These are phyloP conservation scores for Penicillium ucsense DNA, from an alignment of 495 filamentous ascomycete species.

Conservation along the genomic window DNA sequence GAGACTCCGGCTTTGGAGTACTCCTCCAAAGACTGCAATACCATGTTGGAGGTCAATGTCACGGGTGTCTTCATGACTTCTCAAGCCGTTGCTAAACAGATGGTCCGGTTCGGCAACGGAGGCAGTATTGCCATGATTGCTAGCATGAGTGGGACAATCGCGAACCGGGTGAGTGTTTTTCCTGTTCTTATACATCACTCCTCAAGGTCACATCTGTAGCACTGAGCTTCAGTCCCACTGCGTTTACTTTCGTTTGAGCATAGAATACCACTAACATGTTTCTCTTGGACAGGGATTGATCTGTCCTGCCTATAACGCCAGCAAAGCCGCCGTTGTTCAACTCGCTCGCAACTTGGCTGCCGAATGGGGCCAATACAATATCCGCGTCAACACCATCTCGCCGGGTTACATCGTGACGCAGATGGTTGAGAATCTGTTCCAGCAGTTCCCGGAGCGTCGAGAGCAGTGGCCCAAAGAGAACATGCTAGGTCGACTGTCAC, in stretches of 20 bases:
- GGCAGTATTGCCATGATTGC: conserved; percentile 69
- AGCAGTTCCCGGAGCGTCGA: conserved; percentile 62
- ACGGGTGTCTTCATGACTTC: conserved; percentile 71
- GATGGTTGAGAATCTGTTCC: conserved; percentile 77
- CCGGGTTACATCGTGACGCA: conserved; percentile 92
- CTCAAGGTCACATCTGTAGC: no score
- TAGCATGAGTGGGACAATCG: conserved; percentile 63
- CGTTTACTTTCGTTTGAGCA: no score
- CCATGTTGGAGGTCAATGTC: conserved; percentile 68
- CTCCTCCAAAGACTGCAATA: conserved; percentile 52
- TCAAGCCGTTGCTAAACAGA: conserved; percentile 60
- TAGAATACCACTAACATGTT: background rate
- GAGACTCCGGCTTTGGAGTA: conserved; percentile 63
- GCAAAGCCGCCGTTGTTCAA: conserved; percentile 81
- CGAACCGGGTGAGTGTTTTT: conserved; percentile 44
- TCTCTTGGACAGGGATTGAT: conserved; percentile 45
- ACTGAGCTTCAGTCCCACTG: no score
- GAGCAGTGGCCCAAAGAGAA: conserved; percentile 78
- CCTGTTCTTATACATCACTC: no score
- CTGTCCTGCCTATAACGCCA: conserved; percentile 81
- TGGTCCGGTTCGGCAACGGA: conserved; percentile 61
- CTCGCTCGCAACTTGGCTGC: conserved; percentile 75
- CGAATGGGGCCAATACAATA: conserved; percentile 79
- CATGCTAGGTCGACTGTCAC: conserved; percentile 75
- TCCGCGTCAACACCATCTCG: conserved; percentile 91